Conservation (phyloP, 225 moss, liverwort and hornwort species). For the Lunularia cruciata region DNA sequence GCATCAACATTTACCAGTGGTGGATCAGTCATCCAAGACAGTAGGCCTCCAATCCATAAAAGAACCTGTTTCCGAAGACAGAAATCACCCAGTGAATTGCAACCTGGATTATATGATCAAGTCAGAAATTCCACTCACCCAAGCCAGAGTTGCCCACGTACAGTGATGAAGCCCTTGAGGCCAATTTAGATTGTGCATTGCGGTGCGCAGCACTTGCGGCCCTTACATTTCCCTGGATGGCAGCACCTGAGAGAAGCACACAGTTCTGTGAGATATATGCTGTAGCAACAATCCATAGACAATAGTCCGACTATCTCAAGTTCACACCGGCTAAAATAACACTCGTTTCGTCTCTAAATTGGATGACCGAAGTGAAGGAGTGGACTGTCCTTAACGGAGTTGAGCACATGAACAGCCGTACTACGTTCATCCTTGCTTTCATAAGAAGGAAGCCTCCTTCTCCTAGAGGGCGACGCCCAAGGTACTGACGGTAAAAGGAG, state of each 20-base stretch:
- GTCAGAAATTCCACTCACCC: not conserved
- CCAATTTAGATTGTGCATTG: not conserved
- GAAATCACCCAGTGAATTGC: not conserved
- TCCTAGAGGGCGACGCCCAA: too few relatives aligned
- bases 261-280: not conserved
- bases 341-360: too few relatives aligned
- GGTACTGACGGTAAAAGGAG: too few relatives aligned
- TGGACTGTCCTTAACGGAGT: too few relatives aligned
- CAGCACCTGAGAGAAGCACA: too few relatives aligned
- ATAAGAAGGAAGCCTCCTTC: too few relatives aligned
- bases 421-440: too few relatives aligned
- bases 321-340: too few relatives aligned
- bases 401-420: too few relatives aligned
- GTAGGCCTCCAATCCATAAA: not conserved
- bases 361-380: too few relatives aligned
- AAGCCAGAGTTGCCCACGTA: not conserved
- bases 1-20: not conserved
- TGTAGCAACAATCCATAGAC: not conserved
- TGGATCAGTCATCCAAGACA: not conserved
- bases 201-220: not conserved
- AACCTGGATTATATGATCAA: too few relatives aligned
- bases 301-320: not conserved
- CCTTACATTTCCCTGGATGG: not conserved
- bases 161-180: not conserved
- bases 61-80: not conserved